Evolutionary conservation across 306 rosid genomes (phyloP).

Genomic region (Sicyos edulis): DNA sequence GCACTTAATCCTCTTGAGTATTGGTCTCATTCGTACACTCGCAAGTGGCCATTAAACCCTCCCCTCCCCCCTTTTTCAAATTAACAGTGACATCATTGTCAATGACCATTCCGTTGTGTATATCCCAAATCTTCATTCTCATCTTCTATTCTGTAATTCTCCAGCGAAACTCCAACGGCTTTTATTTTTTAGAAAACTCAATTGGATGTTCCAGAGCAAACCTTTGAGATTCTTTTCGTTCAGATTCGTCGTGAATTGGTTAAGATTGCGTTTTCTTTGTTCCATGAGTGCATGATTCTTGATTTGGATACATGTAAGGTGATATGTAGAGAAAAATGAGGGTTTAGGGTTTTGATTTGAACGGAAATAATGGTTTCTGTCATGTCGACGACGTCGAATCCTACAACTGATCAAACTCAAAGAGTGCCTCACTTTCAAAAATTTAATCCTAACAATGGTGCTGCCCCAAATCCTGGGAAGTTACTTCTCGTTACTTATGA

Average conservation of each 20-base stretch:
- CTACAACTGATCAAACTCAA: slow-evolving; percentile 39
- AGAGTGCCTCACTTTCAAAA: slow-evolving; percentile 40
- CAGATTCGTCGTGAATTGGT: not conserved
- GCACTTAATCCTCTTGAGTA: not conserved
- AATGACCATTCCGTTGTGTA: slow-evolving; percentile 7
- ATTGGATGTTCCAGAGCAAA: not conserved
- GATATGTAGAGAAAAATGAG: slow-evolving; percentile 14
- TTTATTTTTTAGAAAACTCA: not conserved
- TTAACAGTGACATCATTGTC: not conserved
- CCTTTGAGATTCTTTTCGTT: not conserved
- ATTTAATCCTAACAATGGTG: slow-evolving; percentile 64
- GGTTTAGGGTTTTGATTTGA: slow-evolving; percentile 29
- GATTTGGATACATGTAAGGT: not conserved
- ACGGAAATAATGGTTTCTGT: slow-evolving; percentile 60
- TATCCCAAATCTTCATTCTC: not conserved
- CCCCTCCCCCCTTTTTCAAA: slow-evolving; percentile 1
- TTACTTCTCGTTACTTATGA: slow-evolving; percentile 73
- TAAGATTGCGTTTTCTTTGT: slow-evolving; percentile 18
- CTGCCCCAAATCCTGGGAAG: slow-evolving; percentile 55
- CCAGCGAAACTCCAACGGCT: slow-evolving; percentile 26
- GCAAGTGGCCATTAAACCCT: not conserved
- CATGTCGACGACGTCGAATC: slow-evolving; percentile 47
- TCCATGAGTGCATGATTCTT: not conserved
- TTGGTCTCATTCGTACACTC: not conserved
- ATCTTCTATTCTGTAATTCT: not conserved